phyloP scores from a whole-genome alignment of 345 rosid genomes.

The Hypericum perforatum region DNA sequence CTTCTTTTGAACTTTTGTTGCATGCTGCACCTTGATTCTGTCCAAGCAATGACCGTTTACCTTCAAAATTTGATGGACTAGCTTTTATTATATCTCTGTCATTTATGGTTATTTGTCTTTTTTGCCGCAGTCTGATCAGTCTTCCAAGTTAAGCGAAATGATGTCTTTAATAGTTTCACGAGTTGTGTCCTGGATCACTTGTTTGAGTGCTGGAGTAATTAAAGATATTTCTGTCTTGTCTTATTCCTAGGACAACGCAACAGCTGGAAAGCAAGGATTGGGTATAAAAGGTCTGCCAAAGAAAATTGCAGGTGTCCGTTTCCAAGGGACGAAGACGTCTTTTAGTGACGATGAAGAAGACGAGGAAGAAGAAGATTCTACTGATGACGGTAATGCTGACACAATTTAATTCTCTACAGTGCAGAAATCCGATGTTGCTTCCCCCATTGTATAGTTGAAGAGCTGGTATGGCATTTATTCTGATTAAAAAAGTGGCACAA shows the following conservation, averaged over 20 bases:
- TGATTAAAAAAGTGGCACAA: not conserved
- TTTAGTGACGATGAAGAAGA: constrained; percentile 46
- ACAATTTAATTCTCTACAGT: constrained; percentile 18
- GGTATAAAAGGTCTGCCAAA: constrained; percentile 71
- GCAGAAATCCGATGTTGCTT: constrained; percentile 21
- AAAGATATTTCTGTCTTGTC: not conserved
- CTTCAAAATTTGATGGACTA: too few species aligned
- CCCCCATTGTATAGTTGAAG: constrained; percentile 13
- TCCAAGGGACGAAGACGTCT: constrained; percentile 62
- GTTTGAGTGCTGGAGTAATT: not conserved
- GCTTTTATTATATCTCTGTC: too few species aligned
- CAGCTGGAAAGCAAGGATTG: constrained; percentile 92
- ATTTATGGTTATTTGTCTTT: too few species aligned
- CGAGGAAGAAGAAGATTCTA: constrained; percentile 41
- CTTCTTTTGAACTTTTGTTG: too few species aligned
- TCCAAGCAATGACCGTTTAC: too few species aligned
- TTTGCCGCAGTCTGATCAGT: too few species aligned
- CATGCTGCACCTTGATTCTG: too few species aligned
- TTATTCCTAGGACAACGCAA: constrained; percentile 65
- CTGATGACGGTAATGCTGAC: constrained; percentile 8
- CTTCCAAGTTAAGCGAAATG: too few species aligned
- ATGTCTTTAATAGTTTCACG: too few species aligned
- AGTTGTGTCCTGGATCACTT: too few species aligned
- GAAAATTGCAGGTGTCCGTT: constrained; percentile 78
- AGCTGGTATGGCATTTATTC: not conserved